Evolutionary conservation across 768 basidiomycete species (phyloP).

Genomic region (Lactarius indigo): DNA sequence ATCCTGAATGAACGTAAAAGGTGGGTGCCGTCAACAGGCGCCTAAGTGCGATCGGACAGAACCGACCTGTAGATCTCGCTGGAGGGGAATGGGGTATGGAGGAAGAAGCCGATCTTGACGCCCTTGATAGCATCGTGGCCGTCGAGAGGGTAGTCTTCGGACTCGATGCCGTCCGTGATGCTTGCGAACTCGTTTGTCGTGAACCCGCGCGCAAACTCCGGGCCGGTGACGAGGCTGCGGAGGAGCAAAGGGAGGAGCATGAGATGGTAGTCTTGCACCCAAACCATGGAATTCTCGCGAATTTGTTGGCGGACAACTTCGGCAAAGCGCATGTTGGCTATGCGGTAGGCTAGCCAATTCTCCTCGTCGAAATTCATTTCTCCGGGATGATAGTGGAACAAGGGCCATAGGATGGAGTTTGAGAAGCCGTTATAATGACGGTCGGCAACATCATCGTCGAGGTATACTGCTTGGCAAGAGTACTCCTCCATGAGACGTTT

Average conservation of each 20-base stretch:
- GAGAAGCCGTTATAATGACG: slow-evolving; percentile 98
- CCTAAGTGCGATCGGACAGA: not conserved
- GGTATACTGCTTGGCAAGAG: slow-evolving; percentile 96
- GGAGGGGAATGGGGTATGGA: slow-evolving; percentile 97
- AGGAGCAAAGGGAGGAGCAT: slow-evolving; percentile 97
- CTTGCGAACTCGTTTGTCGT: slow-evolving; percentile 59
- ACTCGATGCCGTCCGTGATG: slow-evolving; percentile 69
- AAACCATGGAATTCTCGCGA: slow-evolving; percentile 88
- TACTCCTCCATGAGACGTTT: slow-evolving; percentile 91
- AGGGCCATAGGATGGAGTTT: slow-evolving; percentile 98
- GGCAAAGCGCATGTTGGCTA: slow-evolving; percentile 94
- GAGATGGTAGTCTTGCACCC: slow-evolving; percentile 98
- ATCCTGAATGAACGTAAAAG: slow-evolving; percentile 51
- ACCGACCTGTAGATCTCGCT: slow-evolving; percentile 94
- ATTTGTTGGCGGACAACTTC: slow-evolving; percentile 80
- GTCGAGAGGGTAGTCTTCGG: slow-evolving; percentile 40
- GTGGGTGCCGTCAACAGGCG: slow-evolving; percentile 4
- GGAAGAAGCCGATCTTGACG: slow-evolving; percentile 97
- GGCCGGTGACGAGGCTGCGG: slow-evolving; percentile 82
- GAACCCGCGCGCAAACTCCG: slow-evolving; percentile 50
- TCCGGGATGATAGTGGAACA: slow-evolving; percentile 99
- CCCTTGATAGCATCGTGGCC: slow-evolving; percentile 46
- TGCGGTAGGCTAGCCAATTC: slow-evolving; percentile 96
- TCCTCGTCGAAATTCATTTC: slow-evolving; percentile 99
- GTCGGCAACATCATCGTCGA: slow-evolving; percentile 98